Evolutionary conservation across 1,139 yeast species (phyloP), one percentile per base, ranked within the genome.

Genomic region (Scheffersomyces segobiensis): DNA sequence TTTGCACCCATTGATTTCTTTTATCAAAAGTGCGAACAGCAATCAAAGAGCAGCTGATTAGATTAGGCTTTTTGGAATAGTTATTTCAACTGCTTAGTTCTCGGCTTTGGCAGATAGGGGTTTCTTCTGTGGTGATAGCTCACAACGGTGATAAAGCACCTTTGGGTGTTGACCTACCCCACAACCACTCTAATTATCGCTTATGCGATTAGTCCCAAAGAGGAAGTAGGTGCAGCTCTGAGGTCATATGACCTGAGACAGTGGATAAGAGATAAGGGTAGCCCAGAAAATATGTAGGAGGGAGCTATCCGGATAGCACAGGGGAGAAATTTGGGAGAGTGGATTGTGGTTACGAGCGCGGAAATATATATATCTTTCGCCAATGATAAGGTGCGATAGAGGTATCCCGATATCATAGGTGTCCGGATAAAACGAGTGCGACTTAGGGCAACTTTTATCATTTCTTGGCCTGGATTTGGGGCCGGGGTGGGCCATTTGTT

Each of bases 341-440:
- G 24, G 21, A 48, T 48, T 19, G 3, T 18, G 50, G 24, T 48
- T 48, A 21, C 14, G 26, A 48, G 50, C 26, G 50, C 24, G 26
- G n/a, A n/a, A n/a, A 48, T 21, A 3, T 6, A 48, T 14, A 24
- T 48, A 48, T 48, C 50, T 48, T 21, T 48, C 26, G 50, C 50
- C 50, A 48, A 48, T 48, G 50, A 48, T 20, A 20, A 21, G n/a
- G 26, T n/a, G 50, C 26, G 50, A 48, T 48, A 48, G 50, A 21
- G 18, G 2, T 19, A 48, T 20, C 50, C 50, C 24, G 50, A 48
- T 48, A 48, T 6, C 24, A n/a, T 22, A n/a, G 51, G 42, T 21
- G n/a, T 53, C 58, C 58, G 1, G 59, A 47, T 50, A 32, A 18
- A 50, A 22, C 39, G 52, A 57, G 58, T 48, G 46, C 52, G 53